Percentiles rank a stretch among this genome's conserved stretches.
Conservation (phyloP, 495 filamentous ascomycete genomes). For the Pyrenopolyporus hunteri region DNA sequence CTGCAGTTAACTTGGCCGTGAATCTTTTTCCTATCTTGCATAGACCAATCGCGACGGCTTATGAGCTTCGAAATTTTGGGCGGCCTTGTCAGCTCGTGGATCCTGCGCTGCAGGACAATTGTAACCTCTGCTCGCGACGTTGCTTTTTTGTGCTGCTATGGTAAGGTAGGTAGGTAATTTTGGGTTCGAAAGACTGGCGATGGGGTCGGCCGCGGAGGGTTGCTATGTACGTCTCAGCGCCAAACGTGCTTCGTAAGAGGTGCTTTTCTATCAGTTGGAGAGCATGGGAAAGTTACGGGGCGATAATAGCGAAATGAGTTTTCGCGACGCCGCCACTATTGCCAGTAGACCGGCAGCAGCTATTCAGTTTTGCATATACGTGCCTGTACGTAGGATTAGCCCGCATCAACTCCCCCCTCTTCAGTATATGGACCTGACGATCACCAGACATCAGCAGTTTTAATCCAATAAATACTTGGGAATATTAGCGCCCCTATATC, state of each 20-base stretch:
- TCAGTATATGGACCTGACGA: conserved; percentile 11
- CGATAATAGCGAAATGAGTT: no score
- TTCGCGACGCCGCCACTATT: no score
- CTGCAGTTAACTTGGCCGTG: conserved; percentile 24
- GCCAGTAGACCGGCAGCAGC: neutral
- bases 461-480: neutral
- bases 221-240: neutral
- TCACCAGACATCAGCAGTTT: conserved; percentile 1
- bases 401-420: conserved; percentile 9
- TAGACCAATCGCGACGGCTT: conserved; percentile 17
- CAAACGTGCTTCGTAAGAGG: conserved; percentile 1
- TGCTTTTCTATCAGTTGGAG: conserved; percentile 10
- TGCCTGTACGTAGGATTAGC: conserved; percentile 1
- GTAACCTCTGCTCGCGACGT: conserved; percentile 8
- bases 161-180: no score
- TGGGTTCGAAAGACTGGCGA: conserved; percentile 17
- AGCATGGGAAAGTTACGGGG: neutral
- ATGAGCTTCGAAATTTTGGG: neutral
- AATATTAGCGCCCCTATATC: no score
- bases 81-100: conserved; percentile 9
- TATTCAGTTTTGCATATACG: conserved; percentile 18
- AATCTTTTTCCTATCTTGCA: conserved; percentile 16
- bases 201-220: conserved; percentile 5
- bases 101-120: conserved; percentile 12
- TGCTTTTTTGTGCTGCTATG: conserved; percentile 32